These are phyloP conservation scores for Arabidopsis thaliana DNA, from an alignment of 345 rosid genomes.

Conservation along the genomic window DNA sequence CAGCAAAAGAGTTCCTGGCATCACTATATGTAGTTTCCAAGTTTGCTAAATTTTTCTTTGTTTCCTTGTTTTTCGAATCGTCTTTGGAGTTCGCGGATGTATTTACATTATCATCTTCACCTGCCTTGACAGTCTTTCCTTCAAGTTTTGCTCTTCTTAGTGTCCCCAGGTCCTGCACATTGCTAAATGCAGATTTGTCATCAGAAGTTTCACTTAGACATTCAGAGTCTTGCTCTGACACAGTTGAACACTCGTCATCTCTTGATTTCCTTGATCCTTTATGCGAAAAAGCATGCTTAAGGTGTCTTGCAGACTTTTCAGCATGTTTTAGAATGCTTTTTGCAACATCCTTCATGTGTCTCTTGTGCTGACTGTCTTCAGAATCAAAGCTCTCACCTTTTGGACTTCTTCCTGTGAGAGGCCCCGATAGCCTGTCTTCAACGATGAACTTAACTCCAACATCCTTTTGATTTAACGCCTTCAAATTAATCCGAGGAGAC, in stretches of 20 bases:
- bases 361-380: constrained; percentile 57
- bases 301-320: constrained; percentile 57
- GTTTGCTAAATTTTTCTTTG: constrained; percentile 35
- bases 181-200: constrained; percentile 49
- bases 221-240: constrained; percentile 39
- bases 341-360: constrained; percentile 62
- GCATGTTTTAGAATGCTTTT: constrained; percentile 72
- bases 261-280: constrained; percentile 62
- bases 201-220: constrained; percentile 44
- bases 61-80: constrained; percentile 28
- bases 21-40: constrained; percentile 22
- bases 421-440: constrained; percentile 54
- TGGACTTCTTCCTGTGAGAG: constrained; percentile 44
- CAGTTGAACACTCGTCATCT: constrained; percentile 32
- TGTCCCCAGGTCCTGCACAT: constrained; percentile 26
- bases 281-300: constrained; percentile 68
- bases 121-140: constrained; percentile 38
- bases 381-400: constrained; percentile 49
- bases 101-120: constrained; percentile 39
- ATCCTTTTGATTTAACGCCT: constrained; percentile 55
- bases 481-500: constrained; percentile 64
- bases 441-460: constrained; percentile 56
- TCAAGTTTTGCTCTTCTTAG: constrained; percentile 38
- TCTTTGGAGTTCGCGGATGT: constrained; percentile 32
- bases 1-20: constrained; percentile 25